Evolutionary conservation across 768 basidiomycete species (phyloP), one percentile per base, ranked within the genome.

Genomic region (Trametes cubensis): DNA sequence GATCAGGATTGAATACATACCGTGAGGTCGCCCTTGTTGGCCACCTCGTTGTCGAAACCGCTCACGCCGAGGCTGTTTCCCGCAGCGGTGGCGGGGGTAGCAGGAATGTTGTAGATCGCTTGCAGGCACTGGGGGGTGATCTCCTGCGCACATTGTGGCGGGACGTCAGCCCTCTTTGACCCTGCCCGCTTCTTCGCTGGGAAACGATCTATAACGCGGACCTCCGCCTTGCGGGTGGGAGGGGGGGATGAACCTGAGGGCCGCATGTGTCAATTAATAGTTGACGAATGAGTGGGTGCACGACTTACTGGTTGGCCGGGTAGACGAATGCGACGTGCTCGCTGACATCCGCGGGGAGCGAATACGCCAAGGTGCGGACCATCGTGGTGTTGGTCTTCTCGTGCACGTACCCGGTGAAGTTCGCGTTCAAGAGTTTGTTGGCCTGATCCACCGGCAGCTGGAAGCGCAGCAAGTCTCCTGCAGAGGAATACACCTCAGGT

Each of bases 291-390:
- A n/a, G 3, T 7, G 18, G 18, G 23, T 30, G 14, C 3, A 6
- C 57, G n/a, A 66, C 70, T 21, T 62, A 73, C 68, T 72, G 65
- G 11, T 67, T 66, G 2, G 70, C 73, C 11, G 75, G 75, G 53
- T 74, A 72, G 15, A 79, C 66, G 20, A 72, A 58, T 11, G 72
- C 55, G 57, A 79, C 62, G 55, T 74, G 71, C 2, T 62, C 62
- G 41, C 66, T 63, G 2, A 79, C 68, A 15, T 63, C 62, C 8
- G 67, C 52, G 18, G 77, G 78, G 25, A 79, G 58, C 15, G 77
- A 75, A 67, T 77, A 78, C n/a, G 67, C 60, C 25, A 79, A 67
- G 1, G 78, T 78, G 45, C 77, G 71, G 50, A 76, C 58, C 48
- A 68, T 68, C 20, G 69, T 52, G 42, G 60, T 66, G 58, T 75